Conservation (phyloP, 1,139 yeast species). For the Eremothecium gossypii region DNA sequence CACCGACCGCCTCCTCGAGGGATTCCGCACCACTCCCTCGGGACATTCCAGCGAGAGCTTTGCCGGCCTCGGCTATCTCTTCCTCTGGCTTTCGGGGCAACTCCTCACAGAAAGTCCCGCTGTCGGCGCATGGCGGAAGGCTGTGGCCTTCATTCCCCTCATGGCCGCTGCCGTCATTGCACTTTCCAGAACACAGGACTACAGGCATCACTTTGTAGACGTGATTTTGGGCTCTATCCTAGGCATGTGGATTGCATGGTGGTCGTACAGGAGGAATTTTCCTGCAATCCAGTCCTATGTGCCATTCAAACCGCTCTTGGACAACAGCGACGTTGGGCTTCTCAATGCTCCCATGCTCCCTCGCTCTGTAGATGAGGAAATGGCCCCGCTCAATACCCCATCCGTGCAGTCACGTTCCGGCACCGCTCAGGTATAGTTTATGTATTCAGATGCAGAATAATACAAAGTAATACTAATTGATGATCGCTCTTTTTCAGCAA, state of each 20-base stretch:
- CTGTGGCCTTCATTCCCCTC: conserved; percentile 35
- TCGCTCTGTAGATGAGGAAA: conserved; percentile 11
- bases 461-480: not conserved
- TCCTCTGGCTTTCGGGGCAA: conserved; percentile 61
- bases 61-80: conserved; percentile 55
- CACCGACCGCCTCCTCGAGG: conserved; percentile 45
- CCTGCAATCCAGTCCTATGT: conserved; percentile 29
- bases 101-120: conserved; percentile 34
- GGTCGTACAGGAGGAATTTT: conserved; percentile 42
- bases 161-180: conserved; percentile 60
- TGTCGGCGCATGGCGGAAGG: conserved; percentile 49
- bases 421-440: too few species aligned
- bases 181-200: conserved; percentile 65
- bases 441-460: not conserved
- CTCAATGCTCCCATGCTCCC: conserved; percentile 12
- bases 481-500: not conserved
- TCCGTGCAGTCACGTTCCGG: not conserved
- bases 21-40: conserved; percentile 71
- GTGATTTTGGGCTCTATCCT: conserved; percentile 50
- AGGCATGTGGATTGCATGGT: conserved; percentile 39
- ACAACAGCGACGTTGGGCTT: conserved; percentile 31
- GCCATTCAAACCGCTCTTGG: conserved; percentile 33
- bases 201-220: conserved; percentile 70
- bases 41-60: conserved; percentile 64
- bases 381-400: conserved; percentile 9